Evolutionary conservation across 2,329 filamentous ascomycete genomes (phyloP), one percentile per base, ranked within the genome.

Genomic region (Cordyceps militaris): DNA sequence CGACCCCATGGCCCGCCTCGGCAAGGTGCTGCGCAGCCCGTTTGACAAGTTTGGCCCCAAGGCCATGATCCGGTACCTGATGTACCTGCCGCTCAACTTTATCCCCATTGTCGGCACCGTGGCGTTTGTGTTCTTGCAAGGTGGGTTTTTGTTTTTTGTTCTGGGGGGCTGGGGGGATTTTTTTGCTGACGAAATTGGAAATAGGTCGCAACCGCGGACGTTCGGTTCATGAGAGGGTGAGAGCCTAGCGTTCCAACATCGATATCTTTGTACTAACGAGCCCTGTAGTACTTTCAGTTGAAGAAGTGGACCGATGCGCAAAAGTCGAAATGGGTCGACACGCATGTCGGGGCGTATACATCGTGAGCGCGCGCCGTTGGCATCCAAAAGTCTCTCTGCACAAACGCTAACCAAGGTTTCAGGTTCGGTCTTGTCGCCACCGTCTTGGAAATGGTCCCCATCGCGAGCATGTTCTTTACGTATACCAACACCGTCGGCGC

Each of bases 401-500:
- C 34, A 13, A n/a, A 38, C 3, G 24, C 54, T 60, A 43, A 60
- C 42, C n/a, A n/a, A 16, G 8, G 3, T 24, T 30, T 44, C 62
- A 95, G 92, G 7, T 88, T 96, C 58, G 84, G 84, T 21, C 79
- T 81, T 1, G 83, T 89, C 2, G 87, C 91, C 5, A 90, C 89
- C 49, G 73, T 94, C 1, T 79, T 97, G 4, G 91, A 97, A 69
- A 87, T 96, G 77, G 74, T 97, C 2, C 93, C 93, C 0, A 75
- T 97, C 61, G 84, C 80, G 7, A 92, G 89, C 6, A 87, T 96
- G 55, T 79, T 93, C 60, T 96, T 96, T 67, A 81, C 88, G 0
- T 97, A 95, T 70, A 96, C 91, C 16, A 97, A 96, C 70, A 88
- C 49, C 85, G 91, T 96, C 59, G 93, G 91, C 8, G 93, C 92